Conservation (phyloP, 139 green algal genomes). For the Gonium pectorale region DNA sequence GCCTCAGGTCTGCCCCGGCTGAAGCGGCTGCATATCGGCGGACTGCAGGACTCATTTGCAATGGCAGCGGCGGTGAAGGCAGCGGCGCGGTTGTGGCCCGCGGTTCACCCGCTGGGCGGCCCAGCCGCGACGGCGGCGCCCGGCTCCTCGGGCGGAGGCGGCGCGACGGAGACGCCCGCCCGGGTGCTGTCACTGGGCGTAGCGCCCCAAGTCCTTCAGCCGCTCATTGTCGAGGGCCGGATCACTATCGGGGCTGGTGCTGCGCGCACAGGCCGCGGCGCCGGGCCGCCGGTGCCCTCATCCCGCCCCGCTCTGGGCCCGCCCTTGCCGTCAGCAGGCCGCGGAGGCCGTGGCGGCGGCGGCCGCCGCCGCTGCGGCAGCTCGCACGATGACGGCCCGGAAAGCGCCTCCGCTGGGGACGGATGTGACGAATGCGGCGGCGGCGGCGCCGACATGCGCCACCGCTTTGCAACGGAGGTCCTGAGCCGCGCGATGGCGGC, state of each 20-base stretch:
- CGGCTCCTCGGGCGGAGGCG: neutral
- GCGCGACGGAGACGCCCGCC: neutral
- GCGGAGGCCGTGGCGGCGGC: no score
- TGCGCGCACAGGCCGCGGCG: no score
- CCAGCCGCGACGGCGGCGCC: neutral
- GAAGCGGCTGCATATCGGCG: neutral
- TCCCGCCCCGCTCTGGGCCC: neutral
- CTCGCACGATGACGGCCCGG: neutral
- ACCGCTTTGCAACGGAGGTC: neutral
- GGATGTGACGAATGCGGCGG: no score
- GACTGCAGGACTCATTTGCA: neutral
- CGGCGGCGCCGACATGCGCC: neutral
- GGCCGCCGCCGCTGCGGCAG: neutral
- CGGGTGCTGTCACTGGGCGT: conserved; percentile 2
- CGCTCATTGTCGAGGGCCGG: no score
- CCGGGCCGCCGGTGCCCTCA: no score
- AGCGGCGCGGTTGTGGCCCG: conserved; percentile 12
- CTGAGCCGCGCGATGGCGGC: neutral
- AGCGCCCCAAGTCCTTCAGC: no score
- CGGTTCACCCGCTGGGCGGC: neutral
- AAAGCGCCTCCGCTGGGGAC: no score
- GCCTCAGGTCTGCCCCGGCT: neutral
- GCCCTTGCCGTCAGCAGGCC: neutral
- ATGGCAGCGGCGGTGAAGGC: conserved; percentile 10
- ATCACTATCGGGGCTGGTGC: neutral